phyloP scores from a whole-genome alignment of 1,139 yeast species.

The Protomyces lactucae-debilis region DNA sequence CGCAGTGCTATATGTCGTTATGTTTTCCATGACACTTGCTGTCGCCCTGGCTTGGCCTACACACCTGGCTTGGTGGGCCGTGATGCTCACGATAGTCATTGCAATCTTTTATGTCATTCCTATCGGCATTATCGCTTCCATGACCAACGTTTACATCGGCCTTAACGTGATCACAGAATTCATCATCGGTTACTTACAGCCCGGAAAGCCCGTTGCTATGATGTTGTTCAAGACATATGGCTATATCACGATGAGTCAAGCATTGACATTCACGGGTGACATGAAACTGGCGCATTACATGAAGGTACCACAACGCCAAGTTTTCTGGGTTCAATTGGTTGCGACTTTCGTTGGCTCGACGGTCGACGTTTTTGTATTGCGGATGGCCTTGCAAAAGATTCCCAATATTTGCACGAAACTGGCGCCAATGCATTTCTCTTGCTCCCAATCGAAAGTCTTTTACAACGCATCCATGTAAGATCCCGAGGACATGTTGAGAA shows the following conservation, averaged over 20 bases:
- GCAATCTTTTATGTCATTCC: constrained; percentile 30
- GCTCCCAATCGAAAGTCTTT: constrained; percentile 42
- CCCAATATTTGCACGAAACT: constrained; percentile 39
- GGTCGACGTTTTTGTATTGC: constrained; percentile 51
- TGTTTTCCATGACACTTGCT: constrained; percentile 50
- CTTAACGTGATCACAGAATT: constrained; percentile 59
- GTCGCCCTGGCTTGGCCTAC: constrained; percentile 48
- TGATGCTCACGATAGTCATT: constrained; percentile 49
- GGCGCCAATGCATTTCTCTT: constrained; percentile 39
- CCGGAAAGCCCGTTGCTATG: constrained; percentile 59
- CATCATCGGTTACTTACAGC: constrained; percentile 58
- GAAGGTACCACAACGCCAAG: constrained; percentile 56
- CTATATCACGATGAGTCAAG: constrained; percentile 55
- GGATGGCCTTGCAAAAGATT: constrained; percentile 50
- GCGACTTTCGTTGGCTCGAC: constrained; percentile 39
- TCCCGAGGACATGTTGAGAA: neutral
- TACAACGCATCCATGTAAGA: constrained; percentile 45
- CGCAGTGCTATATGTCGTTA: constrained; percentile 45
- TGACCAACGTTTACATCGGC: constrained; percentile 46
- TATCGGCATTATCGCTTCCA: constrained; percentile 30
- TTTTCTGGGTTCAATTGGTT: constrained; percentile 51
- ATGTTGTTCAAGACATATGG: constrained; percentile 60
- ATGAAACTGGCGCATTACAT: constrained; percentile 62
- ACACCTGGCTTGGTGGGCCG: constrained; percentile 35
- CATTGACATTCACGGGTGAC: constrained; percentile 52